phyloP scores from a whole-genome alignment of 345 rosid genomes.

The Nasturtium officinale region DNA sequence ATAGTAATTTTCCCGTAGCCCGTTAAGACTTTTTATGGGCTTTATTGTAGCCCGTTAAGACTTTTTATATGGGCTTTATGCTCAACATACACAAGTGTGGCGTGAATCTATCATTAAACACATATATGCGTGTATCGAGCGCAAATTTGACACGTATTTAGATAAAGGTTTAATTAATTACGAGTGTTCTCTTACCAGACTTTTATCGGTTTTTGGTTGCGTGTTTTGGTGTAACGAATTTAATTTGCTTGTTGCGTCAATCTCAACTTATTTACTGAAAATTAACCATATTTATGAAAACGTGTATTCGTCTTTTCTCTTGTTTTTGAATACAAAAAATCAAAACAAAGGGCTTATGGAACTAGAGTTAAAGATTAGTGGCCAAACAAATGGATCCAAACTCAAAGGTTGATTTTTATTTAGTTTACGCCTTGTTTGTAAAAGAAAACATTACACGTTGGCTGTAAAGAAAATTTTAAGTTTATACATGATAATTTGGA shows the following conservation, averaged over 20 bases:
- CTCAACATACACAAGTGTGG: neutral
- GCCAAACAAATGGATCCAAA: conserved; percentile 19
- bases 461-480: neutral
- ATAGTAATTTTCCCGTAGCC: neutral
- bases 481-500: neutral
- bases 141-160: conserved; percentile 29
- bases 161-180: conserved; percentile 4
- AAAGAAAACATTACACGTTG: neutral
- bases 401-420: neutral
- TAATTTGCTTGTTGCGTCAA: conserved; percentile 34
- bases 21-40: too few species aligned
- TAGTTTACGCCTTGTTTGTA: neutral
- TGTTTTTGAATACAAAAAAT: neutral
- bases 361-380: neutral
- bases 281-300: conserved; percentile 9
- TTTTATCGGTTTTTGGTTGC: conserved; percentile 42
- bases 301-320: neutral
- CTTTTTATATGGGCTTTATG: conserved; percentile 1
- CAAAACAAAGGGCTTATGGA: conserved; percentile 5
- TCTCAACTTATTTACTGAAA: conserved; percentile 25
- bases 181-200: conserved; percentile 41
- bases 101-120: neutral
- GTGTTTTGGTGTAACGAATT: conserved; percentile 35
- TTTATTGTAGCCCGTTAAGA: neutral
- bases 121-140: neutral